Evolutionary conservation across 345 rosid genomes (phyloP).

Genomic region (Conringia planisiliqua): DNA sequence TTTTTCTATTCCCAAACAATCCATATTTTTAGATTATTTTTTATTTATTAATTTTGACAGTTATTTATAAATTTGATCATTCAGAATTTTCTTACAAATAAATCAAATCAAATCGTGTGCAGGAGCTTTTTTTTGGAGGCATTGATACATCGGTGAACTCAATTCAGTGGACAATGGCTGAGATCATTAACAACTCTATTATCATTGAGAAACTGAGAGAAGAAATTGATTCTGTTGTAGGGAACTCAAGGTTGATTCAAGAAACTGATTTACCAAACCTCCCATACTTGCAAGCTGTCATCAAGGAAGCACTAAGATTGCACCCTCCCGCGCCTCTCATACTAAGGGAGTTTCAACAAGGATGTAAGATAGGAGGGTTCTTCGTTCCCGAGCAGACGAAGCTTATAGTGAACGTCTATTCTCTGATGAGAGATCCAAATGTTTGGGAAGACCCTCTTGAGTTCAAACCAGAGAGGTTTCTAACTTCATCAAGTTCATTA

Average conservation of each 20-base stretch:
- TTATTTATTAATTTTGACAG: too few relatives aligned
- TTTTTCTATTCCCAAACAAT: too few relatives aligned
- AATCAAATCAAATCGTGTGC: neutral
- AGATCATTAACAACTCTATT: neutral
- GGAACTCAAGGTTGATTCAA: neutral
- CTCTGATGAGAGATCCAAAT: constrained; percentile 1
- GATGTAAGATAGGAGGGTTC: neutral
- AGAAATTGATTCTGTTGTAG: neutral
- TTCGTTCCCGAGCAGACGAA: neutral
- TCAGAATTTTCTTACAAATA: neutral
- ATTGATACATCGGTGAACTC: neutral
- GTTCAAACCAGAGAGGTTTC: constrained; percentile 2
- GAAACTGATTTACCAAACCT: neutral
- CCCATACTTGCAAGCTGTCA: constrained; percentile 1
- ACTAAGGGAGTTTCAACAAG: neutral
- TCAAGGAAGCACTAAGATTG: neutral
- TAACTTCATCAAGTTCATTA: neutral
- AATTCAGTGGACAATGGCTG: neutral
- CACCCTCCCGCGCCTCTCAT: neutral
- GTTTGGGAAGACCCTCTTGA: neutral
- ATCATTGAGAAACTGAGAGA: neutral
- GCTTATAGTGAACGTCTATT: neutral
- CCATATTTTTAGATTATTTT: too few relatives aligned
- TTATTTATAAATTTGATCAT: too few relatives aligned
- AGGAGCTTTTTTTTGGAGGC: neutral